Percentiles rank a stretch among this genome's conserved stretches.
Evolutionary conservation across 164 flowering plant genomes (phyloP).

Genomic region (Nymphaea colorata): DNA sequence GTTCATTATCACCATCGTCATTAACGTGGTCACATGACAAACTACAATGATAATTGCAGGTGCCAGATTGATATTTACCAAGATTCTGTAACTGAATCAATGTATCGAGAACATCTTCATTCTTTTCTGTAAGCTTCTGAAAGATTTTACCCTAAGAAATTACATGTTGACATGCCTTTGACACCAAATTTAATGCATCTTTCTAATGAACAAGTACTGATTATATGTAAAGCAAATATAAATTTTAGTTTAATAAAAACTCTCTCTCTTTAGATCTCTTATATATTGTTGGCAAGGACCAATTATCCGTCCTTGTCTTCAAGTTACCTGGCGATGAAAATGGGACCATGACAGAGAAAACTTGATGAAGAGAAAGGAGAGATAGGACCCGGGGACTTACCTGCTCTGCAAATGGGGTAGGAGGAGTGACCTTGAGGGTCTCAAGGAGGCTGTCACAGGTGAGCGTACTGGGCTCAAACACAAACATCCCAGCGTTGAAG

Average conservation of each 20-base stretch:
- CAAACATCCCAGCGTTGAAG: slow-evolving; percentile 20
- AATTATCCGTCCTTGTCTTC: too few relatives aligned
- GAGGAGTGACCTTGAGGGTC: slow-evolving; percentile 6
- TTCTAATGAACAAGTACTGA: too few relatives aligned
- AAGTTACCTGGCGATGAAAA: too few relatives aligned
- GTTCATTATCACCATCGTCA: too few relatives aligned
- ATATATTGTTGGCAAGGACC: too few relatives aligned
- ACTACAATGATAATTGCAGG: too few relatives aligned
- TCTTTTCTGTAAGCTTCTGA: too few relatives aligned
- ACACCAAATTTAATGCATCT: not conserved
- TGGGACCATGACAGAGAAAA: not conserved
- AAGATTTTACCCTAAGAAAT: not conserved
- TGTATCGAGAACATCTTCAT: too few relatives aligned
- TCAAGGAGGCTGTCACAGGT: slow-evolving; percentile 13
- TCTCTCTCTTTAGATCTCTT: not conserved
- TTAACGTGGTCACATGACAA: too few relatives aligned
- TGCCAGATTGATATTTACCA: too few relatives aligned
- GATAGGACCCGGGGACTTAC: not conserved
- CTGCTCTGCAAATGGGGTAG: slow-evolving; percentile 17
- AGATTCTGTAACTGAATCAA: too few relatives aligned
- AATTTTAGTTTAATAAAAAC: not conserved
- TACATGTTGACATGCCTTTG: not conserved
- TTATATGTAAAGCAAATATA: too few relatives aligned
- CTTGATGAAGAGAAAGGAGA: not conserved
- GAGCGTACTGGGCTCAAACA: slow-evolving; percentile 12